These are phyloP conservation scores for Clausena lansium DNA, from an alignment of 345 rosid genomes.

Conservation along the genomic window DNA sequence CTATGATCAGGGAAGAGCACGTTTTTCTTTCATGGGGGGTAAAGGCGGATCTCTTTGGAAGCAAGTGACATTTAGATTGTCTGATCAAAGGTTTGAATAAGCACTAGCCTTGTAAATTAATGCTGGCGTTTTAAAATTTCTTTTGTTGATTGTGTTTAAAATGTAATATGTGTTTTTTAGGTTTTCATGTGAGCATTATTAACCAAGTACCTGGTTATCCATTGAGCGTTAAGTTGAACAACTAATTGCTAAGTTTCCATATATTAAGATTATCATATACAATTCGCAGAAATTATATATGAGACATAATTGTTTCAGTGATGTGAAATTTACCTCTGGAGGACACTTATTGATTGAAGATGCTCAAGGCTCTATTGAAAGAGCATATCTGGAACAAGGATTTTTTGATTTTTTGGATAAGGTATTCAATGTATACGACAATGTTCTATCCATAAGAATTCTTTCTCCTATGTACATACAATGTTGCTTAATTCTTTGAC, in stretches of 20 bases:
- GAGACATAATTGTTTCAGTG: constrained; percentile 33
- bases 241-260: not conserved
- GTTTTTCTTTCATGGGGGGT: constrained; percentile 93
- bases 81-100: constrained; percentile 61
- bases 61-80: constrained; percentile 78
- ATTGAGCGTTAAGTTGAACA: not conserved
- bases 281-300: not conserved
- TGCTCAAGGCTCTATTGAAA: constrained; percentile 43
- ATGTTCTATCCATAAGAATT: not conserved
- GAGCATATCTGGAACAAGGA: constrained; percentile 60
- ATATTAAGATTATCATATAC: not conserved
- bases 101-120: constrained; percentile 9
- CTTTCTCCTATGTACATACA: not conserved
- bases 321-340: constrained; percentile 35
- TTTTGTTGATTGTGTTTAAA: not conserved
- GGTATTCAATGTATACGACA: constrained; percentile 38
- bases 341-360: constrained; percentile 68
- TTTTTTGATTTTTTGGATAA: constrained; percentile 66
- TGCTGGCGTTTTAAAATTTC: not conserved
- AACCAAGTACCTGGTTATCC: not conserved
- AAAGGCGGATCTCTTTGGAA: constrained; percentile 97
- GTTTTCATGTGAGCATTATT: not conserved
- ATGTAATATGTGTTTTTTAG: not conserved
- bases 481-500: constrained; percentile 1
- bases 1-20: constrained; percentile 68